Evolutionary conservation across 257 asterid genomes (phyloP).

Genomic region (Nemophila menziesii): DNA sequence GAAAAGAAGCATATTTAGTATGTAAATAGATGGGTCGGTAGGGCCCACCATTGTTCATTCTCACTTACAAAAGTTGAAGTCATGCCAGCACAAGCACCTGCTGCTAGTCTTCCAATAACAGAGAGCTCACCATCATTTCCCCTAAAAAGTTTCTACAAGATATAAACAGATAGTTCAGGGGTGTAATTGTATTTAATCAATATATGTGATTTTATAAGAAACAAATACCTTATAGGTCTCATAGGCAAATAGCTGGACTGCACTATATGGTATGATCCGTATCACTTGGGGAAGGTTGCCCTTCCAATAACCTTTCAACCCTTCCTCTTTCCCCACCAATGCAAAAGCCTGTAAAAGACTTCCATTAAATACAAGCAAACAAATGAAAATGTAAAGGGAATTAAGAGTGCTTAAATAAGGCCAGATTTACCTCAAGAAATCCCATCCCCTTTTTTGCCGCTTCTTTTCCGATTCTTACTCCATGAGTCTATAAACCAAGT

Average conservation of each 20-base stretch:
- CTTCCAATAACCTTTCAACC: conserved; percentile 94
- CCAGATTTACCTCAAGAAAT: conserved; percentile 59
- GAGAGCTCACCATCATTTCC: conserved; percentile 75
- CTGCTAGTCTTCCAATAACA: conserved; percentile 86
- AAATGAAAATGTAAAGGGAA: not conserved
- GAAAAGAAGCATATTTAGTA: conserved; percentile 11
- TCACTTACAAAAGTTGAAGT: conserved; percentile 97
- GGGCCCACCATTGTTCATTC: conserved; percentile 7
- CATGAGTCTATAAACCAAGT: conserved; percentile 61
- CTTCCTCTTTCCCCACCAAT: conserved; percentile 74
- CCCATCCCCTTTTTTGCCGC: conserved; percentile 62
- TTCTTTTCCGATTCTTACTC: conserved; percentile 73
- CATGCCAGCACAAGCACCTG: conserved; percentile 99
- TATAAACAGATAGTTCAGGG: conserved; percentile 7
- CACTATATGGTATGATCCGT: conserved; percentile 87
- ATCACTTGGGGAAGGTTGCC: conserved; percentile 98
- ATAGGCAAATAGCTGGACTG: conserved; percentile 87
- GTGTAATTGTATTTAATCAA: not conserved
- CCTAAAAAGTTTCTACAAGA: conserved; percentile 54
- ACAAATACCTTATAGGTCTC: conserved; percentile 82
- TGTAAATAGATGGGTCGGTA: not conserved
- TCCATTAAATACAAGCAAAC: not conserved
- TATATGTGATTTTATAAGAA: conserved; percentile 2
- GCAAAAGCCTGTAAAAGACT: conserved; percentile 45
- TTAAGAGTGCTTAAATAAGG: not conserved